A percentile compares a stretch with the other conserved stretches of the same genome.
Conservation (phyloP, 2,329 filamentous ascomycete species). For the Mycosphaerella sp. region DNA sequence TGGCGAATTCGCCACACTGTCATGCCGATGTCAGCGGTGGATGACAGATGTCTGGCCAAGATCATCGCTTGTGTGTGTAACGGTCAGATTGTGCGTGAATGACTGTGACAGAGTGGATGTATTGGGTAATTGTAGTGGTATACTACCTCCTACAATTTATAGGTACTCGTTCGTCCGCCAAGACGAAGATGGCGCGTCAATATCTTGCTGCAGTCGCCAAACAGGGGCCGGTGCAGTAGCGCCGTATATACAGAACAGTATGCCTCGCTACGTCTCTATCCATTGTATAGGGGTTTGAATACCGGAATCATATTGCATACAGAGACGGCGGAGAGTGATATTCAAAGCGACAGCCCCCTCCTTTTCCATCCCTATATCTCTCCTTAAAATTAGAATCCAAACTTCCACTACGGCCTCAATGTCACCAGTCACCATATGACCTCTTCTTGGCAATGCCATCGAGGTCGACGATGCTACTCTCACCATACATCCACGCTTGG, state of each 20-base stretch:
- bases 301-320: no score
- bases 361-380: neutral
- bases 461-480: neutral
- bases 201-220: conserved; percentile 4
- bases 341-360: neutral
- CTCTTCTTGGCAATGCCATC: neutral
- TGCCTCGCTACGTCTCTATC: neutral
- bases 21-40: no score
- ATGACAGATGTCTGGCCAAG: neutral
- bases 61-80: neutral
- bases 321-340: neutral
- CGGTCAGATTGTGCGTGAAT: no score
- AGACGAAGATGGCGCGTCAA: neutral
- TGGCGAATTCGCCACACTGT: no score
- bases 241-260: neutral
- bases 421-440: neutral
- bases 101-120: no score
- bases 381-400: neutral
- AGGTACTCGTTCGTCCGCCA: neutral
- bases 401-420: neutral
- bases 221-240: conserved; percentile 1
- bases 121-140: no score
- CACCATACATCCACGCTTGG: neutral
- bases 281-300: no score
- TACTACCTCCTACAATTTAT: no score